Evolutionary conservation across 768 basidiomycete species (phyloP), one percentile per base, ranked within the genome.

Genomic region (Boletus sp.): DNA sequence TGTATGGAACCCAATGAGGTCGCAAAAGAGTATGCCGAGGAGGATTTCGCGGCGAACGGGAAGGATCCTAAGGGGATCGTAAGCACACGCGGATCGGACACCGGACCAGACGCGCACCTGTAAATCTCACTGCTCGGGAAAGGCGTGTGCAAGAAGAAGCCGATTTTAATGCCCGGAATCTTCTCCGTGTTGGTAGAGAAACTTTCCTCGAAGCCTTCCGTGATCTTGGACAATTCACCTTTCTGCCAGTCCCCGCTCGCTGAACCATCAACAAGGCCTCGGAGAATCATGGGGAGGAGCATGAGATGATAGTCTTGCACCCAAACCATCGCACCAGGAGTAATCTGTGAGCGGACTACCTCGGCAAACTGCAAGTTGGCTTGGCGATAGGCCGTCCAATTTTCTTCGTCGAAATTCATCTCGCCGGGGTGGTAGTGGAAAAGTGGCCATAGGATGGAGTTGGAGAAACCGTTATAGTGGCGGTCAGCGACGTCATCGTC

Each of bases 391-490:
- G 94, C 97, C 52, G 87, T 84, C 97, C 97, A 99, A 71, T 98
- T 92, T 70, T 92, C 92, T 77, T 97, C 94, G 73, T 98, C 96
- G 69, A 99, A 99, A 75, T 94, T 96, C 94, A 99, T 98, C 77
- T 98, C 97, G 61, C 96, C 96, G 8, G 97, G 97, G 73, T 98
- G 96, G 75, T 98, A 99, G 73, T 99, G 97, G 82, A 99, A 98
- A 47, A 99, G 80, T 3, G 97, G 97, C 97, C 97, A 99, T 50
- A 99, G 85, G 75, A 99, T 98, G 52, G 95, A 97, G 77, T 99
- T 99, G 65, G 95, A 96, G 82, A 99, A 98, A 54, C 97, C 93
- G 71, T 95, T 95, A 77, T 93, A 99, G 75, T 98, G 95, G 51
- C 89, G 84, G 73, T 99, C 97, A n/a, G 97, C 96, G 61, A 99